phyloP scores from a whole-genome alignment of 208 protist genomes.

The Leishmania turanica region DNA sequence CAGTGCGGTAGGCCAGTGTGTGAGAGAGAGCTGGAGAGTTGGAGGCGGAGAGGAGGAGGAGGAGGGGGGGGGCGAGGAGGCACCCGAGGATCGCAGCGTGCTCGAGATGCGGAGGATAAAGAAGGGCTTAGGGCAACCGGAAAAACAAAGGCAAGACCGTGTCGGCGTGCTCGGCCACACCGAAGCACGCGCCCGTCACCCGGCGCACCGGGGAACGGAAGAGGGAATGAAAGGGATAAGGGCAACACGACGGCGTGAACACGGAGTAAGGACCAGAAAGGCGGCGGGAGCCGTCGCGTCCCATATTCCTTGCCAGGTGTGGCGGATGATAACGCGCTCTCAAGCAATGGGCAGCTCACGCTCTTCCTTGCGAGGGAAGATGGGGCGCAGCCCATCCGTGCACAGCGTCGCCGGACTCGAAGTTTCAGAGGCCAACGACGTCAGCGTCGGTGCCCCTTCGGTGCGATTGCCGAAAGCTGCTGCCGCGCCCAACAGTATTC shows the following conservation, averaged over 20 bases:
- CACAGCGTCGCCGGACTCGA: slow-evolving; percentile 1
- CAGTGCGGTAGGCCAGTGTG: background rate
- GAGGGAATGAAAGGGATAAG: background rate
- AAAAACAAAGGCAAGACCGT: background rate
- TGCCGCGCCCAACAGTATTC: slow-evolving; percentile 16
- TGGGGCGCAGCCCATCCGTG: slow-evolving; percentile 50
- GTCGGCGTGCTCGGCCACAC: background rate
- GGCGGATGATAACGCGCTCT: background rate
- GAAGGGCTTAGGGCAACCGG: background rate
- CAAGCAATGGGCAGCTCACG: slow-evolving; percentile 26
- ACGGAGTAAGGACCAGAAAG: slow-evolving; percentile 4
- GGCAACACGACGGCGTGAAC: background rate
- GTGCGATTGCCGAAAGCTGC: background rate
- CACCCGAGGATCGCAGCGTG: background rate
- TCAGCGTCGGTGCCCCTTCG: background rate
- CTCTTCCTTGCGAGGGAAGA: slow-evolving; percentile 61
- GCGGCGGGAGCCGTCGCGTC: background rate
- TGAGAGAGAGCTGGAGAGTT: background rate
- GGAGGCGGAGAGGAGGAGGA: background rate
- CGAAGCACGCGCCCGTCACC: background rate
- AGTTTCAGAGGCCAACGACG: background rate
- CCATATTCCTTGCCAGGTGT: background rate
- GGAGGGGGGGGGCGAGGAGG: background rate
- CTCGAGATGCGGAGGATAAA: background rate
- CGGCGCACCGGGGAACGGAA: background rate